Evolutionary conservation across 495 filamentous ascomycete species (phyloP), one percentile per base, ranked within the genome.

Genomic region (Neurospora africana): DNA sequence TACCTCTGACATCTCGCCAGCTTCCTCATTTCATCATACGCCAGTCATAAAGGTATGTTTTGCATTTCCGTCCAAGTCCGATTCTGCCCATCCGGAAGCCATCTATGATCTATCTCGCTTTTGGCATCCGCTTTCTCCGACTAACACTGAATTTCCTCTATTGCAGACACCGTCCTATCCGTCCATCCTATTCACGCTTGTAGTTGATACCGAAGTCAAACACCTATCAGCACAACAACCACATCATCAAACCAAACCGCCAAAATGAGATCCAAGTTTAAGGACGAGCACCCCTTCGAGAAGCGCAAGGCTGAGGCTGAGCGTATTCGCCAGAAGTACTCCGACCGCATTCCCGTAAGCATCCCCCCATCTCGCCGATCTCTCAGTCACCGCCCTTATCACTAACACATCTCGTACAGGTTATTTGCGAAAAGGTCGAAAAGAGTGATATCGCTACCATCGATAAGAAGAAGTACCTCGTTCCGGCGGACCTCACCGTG

Each of bases 391-490:
- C 74, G 67, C 74, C 68, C 40, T 36, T 69, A 68, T 70, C 68
- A 43, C 74, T 75, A 72, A 74, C 72, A 30, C 6, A 35, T 44
- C 36, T 68, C 33, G 43, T 70, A 78, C 78, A 98, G 94, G 95
- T 98, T 68, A 99, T 99, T 83, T 99, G 95, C 86, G 95, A 98
- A 83, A 99, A 99, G 83, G 95, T 98, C 76, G 95, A 99, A 85
- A 98, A 98, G 84, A 94, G 91, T 61, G 95, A 99, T 81, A 99
- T 99, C 78, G 95, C 95, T 47, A 99, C 96, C 72, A 99, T 99
- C 88, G 95, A 99, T 86, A 99, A 99, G 90, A 99, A 99, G 90
- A 99, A 99, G 86, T 99, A 99, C 79, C 89, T 99, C 9, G 95
- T 99, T 21, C 95, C 95, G 1, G 93, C 95, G 72, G 95, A 99